These are phyloP conservation scores for Mycosphaerella arachidis DNA, from an alignment of 2,329 filamentous ascomycete species.

Conservation along the genomic window DNA sequence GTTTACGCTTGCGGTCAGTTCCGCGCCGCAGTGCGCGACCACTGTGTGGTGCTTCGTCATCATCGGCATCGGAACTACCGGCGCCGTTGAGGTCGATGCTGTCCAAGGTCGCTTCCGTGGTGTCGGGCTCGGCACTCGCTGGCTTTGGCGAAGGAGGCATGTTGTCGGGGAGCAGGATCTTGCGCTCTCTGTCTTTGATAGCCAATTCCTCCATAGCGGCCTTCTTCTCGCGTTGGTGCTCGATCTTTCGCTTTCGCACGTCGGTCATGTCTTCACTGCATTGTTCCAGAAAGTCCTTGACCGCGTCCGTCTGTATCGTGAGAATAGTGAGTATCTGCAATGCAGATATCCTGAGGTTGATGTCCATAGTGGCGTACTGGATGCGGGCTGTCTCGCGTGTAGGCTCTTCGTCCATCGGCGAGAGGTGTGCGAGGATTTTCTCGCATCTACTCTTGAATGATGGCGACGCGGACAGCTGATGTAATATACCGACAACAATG, in stretches of 20 bases:
- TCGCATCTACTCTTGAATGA: slow-evolving; percentile 69
- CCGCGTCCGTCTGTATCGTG: slow-evolving; percentile 76
- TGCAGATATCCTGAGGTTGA: slow-evolving; percentile 75
- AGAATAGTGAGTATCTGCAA: slow-evolving; percentile 84
- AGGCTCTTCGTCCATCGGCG: slow-evolving; percentile 70
- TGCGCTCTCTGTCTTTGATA: slow-evolving; percentile 38
- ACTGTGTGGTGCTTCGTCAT: slow-evolving; percentile 61
- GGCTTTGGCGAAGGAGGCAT: slow-evolving; percentile 58
- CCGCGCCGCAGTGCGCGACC: slow-evolving; percentile 55
- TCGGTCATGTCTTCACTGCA: slow-evolving; percentile 92
- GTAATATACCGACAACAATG: slow-evolving; percentile 78
- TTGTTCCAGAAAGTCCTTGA: slow-evolving; percentile 84
- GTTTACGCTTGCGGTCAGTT: slow-evolving; percentile 56
- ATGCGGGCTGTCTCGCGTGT: slow-evolving; percentile 67
- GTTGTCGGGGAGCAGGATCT: slow-evolving; percentile 68
- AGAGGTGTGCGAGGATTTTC: slow-evolving; percentile 72
- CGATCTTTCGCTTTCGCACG: slow-evolving; percentile 92
- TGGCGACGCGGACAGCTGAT: slow-evolving; percentile 76
- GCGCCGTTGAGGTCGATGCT: slow-evolving; percentile 58
- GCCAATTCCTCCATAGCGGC: slow-evolving; percentile 52
- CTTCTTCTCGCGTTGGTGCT: slow-evolving; percentile 75
- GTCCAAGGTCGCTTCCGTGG: slow-evolving; percentile 35
- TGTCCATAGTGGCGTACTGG: slow-evolving; percentile 70
- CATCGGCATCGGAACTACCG: slow-evolving; percentile 51
- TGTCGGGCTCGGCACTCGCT: slow-evolving; percentile 30